Percentiles rank a stretch among this genome's conserved stretches.
Evolutionary conservation across 2,329 filamentous ascomycete genomes (phyloP).

Genomic region (Diaporthe vexans): DNA sequence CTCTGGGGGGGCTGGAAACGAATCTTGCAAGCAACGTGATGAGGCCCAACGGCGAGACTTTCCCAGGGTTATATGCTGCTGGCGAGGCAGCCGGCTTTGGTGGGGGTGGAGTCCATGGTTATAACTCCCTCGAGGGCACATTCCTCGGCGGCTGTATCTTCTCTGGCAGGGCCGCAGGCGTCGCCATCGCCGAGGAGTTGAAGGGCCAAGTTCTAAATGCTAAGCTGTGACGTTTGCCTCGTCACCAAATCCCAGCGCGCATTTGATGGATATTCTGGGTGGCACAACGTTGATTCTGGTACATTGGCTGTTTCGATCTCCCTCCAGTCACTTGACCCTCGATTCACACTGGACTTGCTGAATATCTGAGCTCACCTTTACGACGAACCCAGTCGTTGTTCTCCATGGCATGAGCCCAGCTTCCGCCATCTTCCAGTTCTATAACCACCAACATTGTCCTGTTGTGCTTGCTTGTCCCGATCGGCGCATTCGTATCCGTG

Average conservation of each 20-base stretch:
- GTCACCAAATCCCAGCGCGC: not conserved
- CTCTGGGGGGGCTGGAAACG: constrained; percentile 72
- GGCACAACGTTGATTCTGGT: not conserved
- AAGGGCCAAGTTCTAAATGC: constrained; percentile 33
- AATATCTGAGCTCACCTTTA: not conserved
- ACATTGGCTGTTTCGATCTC: not conserved
- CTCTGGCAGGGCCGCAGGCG: constrained; percentile 69
- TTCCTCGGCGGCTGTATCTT: constrained; percentile 76
- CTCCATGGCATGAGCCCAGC: not conserved
- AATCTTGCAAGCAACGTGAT: constrained; percentile 70
- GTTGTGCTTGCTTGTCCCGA: not conserved
- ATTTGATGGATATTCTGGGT: not conserved
- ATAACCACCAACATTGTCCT: not conserved
- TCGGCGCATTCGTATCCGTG: not conserved
- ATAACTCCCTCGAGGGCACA: constrained; percentile 73
- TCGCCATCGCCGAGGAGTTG: constrained; percentile 66
- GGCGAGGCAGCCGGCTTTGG: constrained; percentile 74
- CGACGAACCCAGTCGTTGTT: not conserved
- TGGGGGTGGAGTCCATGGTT: constrained; percentile 73
- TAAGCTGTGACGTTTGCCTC: constrained; percentile 29
- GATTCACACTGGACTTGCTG: not conserved
- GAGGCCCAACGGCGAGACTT: constrained; percentile 60
- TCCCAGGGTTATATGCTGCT: constrained; percentile 70
- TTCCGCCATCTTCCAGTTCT: constrained; percentile 9
- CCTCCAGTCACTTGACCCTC: not conserved